Conservation (phyloP, 2,329 filamentous ascomycete genomes). For the Nemania sp. region DNA sequence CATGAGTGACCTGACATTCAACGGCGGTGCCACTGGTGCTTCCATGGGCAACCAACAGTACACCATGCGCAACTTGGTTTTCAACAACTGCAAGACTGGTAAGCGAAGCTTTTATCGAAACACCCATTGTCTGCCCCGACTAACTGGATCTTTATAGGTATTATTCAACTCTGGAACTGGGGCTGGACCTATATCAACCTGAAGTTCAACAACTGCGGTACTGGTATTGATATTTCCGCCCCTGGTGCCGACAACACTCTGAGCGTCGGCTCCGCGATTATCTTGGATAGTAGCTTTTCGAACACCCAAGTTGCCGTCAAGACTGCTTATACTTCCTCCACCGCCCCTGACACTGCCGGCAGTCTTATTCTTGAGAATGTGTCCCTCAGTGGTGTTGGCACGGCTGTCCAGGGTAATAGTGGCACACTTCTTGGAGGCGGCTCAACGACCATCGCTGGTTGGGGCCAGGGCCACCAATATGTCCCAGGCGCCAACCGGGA, state of each 20-base stretch:
- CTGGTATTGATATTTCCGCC: constrained; percentile 65
- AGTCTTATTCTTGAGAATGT: constrained; percentile 62
- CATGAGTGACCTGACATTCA: constrained; percentile 65
- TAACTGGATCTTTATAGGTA: constrained; percentile 39
- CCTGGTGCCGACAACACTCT: constrained; percentile 51
- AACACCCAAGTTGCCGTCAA: constrained; percentile 68
- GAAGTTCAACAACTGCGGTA: constrained; percentile 60
- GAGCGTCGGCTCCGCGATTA: constrained; percentile 69
- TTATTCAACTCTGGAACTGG: constrained; percentile 76
- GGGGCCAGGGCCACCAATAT: constrained; percentile 72
- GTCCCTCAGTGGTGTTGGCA: constrained; percentile 43
- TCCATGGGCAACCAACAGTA: constrained; percentile 73
- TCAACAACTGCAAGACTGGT: constrained; percentile 65
- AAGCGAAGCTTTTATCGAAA: constrained; percentile 7
- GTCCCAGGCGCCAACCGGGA: constrained; percentile 45
- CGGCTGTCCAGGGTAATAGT: constrained; percentile 46
- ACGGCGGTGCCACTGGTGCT: constrained; percentile 62
- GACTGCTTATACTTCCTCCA: constrained; percentile 57
- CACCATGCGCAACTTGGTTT: constrained; percentile 68
- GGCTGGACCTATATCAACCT: constrained; percentile 70
- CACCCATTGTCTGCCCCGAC: neutral
- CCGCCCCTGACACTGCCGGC: constrained; percentile 53
- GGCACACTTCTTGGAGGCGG: constrained; percentile 59
- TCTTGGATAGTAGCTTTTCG: constrained; percentile 71
- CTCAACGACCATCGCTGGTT: constrained; percentile 59